Conservation (phyloP, 1,139 yeast genomes). For the Taphrina betulina region DNA sequence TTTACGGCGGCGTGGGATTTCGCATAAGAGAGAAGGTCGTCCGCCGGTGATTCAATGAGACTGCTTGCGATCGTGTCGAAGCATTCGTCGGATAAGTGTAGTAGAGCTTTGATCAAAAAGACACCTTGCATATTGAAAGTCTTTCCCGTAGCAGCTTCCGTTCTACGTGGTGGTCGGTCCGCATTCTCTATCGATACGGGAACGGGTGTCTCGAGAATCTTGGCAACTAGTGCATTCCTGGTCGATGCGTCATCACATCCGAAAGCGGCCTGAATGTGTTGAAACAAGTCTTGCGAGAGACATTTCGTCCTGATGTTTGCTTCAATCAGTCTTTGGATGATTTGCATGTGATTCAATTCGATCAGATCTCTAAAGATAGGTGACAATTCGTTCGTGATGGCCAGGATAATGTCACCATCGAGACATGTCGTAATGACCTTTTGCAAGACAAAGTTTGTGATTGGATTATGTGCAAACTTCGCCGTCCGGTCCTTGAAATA, state of each 20-base stretch:
- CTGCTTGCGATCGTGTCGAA: not conserved
- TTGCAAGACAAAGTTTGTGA: slow-evolving; percentile 82
- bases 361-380: slow-evolving; percentile 65
- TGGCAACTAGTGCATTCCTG: slow-evolving; percentile 4
- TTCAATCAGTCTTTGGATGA: slow-evolving; percentile 63
- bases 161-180: slow-evolving; percentile 15
- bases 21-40: slow-evolving; percentile 29
- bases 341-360: slow-evolving; percentile 62
- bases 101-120: slow-evolving; percentile 17
- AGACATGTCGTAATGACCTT: slow-evolving; percentile 58
- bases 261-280: not conserved
- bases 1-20: slow-evolving; percentile 31
- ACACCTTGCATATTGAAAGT: slow-evolving; percentile 27
- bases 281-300: slow-evolving; percentile 2
- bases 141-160: not conserved
- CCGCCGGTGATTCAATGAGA: slow-evolving; percentile 10
- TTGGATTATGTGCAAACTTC: slow-evolving; percentile 73
- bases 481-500: slow-evolving; percentile 74
- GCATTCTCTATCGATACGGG: not conserved
- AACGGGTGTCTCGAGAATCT: slow-evolving; percentile 11
- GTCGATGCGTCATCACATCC: slow-evolving; percentile 6
- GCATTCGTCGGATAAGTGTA: not conserved
- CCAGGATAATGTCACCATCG: slow-evolving; percentile 59
- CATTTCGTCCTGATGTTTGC: slow-evolving; percentile 5
- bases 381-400: slow-evolving; percentile 65